phyloP scores from a whole-genome alignment of 768 basidiomycete species.

The Phylloporus sp. region DNA sequence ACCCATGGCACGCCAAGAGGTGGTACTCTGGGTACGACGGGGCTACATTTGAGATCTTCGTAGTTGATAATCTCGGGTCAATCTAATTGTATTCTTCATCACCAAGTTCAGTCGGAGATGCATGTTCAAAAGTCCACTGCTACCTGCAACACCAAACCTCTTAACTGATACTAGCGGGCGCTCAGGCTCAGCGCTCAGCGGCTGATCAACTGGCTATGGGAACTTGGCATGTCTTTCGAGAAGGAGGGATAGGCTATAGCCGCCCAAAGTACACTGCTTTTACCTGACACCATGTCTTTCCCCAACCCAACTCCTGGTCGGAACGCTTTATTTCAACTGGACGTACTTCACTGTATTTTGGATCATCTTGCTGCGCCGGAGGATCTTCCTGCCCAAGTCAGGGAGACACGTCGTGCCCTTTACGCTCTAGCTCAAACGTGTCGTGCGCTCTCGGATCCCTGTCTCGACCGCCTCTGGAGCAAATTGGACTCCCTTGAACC shows the following conservation, averaged over 20 bases:
- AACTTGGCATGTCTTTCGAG: too few species aligned
- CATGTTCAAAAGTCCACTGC: too few species aligned
- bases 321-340: neutral
- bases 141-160: too few species aligned
- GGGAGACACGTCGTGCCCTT: neutral
- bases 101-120: too few species aligned
- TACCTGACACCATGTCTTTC: neutral
- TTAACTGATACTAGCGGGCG: too few species aligned
- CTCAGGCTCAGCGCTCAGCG: too few species aligned
- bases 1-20: conserved; percentile 30
- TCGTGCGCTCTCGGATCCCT: neutral
- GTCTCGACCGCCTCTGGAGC: conserved; percentile 3
- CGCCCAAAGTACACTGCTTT: neutral
- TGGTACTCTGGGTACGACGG: conserved; percentile 8
- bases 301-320: neutral
- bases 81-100: too few species aligned
- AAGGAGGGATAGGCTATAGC: too few species aligned
- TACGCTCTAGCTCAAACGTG: neutral
- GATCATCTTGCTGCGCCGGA: neutral
- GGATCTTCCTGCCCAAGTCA: too few species aligned
- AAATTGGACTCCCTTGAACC: neutral
- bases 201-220: too few species aligned
- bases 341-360: neutral
- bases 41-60: conserved; percentile 1
- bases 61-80: conserved; percentile 16